Conservation (phyloP, 2,329 filamentous ascomycete genomes). For the Beauveria australis region DNA sequence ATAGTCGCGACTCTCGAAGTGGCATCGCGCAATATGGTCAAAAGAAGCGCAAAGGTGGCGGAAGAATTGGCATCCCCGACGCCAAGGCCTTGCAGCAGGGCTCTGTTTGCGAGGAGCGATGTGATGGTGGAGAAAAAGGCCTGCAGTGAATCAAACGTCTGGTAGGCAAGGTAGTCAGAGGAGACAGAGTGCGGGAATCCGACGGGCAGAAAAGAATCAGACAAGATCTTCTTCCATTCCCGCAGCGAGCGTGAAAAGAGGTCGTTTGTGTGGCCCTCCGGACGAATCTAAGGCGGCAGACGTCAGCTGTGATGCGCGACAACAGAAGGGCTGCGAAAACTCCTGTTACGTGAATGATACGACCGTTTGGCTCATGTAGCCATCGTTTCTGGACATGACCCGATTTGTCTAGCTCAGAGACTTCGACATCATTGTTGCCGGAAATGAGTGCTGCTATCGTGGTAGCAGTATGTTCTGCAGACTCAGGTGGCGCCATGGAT, state of each 20-base stretch:
- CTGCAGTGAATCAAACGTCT: conserved; percentile 66
- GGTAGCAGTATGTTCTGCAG: background rate
- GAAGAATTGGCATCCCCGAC: conserved; percentile 74
- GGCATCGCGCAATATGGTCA: conserved; percentile 75
- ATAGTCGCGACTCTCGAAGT: conserved; percentile 79
- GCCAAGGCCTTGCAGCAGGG: conserved; percentile 71
- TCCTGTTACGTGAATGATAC: conserved; percentile 19
- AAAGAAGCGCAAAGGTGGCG: conserved; percentile 70
- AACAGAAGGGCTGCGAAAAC: no score
- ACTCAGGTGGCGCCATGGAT: background rate
- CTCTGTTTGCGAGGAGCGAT: conserved; percentile 69
- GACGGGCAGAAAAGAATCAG: conserved; percentile 71
- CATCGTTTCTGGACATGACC: conserved; percentile 28
- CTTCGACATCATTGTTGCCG: conserved; percentile 13
- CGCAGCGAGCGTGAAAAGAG: conserved; percentile 21
- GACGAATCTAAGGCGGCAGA: background rate
- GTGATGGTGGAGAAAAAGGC: conserved; percentile 80
- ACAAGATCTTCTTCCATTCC: conserved; percentile 36
- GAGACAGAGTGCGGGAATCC: conserved; percentile 87
- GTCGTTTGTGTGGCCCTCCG: conserved; percentile 15
- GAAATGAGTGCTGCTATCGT: conserved; percentile 14
- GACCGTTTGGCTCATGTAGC: conserved; percentile 22
- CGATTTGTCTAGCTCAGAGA: conserved; percentile 30
- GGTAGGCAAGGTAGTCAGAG: conserved; percentile 71
- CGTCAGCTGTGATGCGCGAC: background rate